These are phyloP conservation scores for Stentor roeselii DNA, from an alignment of 73 alveolate species.

Conservation along the genomic window DNA sequence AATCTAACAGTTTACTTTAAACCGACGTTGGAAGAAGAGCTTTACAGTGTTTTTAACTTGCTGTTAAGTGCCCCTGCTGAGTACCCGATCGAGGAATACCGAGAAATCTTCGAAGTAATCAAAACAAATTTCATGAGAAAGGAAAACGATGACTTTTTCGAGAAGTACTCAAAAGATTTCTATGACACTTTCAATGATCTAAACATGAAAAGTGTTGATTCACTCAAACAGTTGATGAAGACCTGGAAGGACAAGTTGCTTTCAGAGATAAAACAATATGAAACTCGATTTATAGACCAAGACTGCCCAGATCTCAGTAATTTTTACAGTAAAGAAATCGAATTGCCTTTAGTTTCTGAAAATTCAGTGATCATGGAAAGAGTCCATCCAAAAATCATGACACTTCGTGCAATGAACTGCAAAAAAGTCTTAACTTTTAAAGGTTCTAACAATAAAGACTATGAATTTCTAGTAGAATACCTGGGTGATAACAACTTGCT, in stretches of 20 bases:
- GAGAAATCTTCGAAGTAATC: background rate
- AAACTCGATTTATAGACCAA: background rate
- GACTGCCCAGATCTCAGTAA: constrained; percentile 9
- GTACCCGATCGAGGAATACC: background rate
- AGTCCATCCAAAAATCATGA: background rate
- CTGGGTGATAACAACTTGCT: background rate
- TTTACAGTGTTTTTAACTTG: background rate
- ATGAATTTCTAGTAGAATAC: background rate
- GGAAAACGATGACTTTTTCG: background rate
- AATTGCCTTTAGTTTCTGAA: background rate
- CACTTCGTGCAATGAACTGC: background rate
- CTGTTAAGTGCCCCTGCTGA: background rate
- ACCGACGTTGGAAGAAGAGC: background rate
- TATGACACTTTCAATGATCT: background rate
- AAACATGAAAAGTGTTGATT: background rate
- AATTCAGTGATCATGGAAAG: constrained; percentile 3
- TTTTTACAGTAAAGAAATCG: constrained; percentile 11
- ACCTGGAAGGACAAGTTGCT: constrained; percentile 2
- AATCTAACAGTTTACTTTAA: background rate
- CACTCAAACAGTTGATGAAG: background rate
- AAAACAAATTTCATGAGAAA: background rate
- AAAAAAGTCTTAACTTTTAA: background rate
- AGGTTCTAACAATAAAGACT: constrained; percentile 23
- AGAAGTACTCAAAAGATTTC: background rate
- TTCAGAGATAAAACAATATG: background rate